phyloP scores from a whole-genome alignment of 2,329 filamentous ascomycete genomes.

The Orbilia blumenaviensis region DNA sequence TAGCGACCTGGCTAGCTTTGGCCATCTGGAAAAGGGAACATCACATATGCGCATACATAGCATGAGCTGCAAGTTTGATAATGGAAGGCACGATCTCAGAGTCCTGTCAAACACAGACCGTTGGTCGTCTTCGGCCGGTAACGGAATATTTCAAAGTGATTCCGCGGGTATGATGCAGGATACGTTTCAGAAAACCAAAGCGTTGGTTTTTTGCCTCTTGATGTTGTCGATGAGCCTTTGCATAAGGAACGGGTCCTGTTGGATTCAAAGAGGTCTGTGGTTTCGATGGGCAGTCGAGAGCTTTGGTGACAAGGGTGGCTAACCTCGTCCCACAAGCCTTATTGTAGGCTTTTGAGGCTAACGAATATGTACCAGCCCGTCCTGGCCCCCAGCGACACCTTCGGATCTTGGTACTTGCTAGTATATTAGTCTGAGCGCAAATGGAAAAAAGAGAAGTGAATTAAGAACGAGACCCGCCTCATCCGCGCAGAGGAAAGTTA shows the following conservation, averaged over 20 bases:
- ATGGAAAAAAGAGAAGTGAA: slow-evolving; percentile 9
- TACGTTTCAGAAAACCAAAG: slow-evolving; percentile 47
- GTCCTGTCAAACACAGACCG: background rate
- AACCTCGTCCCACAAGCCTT: slow-evolving; percentile 28
- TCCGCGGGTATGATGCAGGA: slow-evolving; percentile 52
- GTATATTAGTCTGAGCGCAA: slow-evolving; percentile 34
- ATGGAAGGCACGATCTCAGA: slow-evolving; percentile 1
- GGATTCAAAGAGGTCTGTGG: slow-evolving; percentile 41
- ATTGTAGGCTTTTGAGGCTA: slow-evolving; percentile 27
- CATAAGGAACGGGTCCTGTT: background rate
- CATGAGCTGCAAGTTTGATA: slow-evolving; percentile 18
- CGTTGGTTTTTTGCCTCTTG: slow-evolving; percentile 1
- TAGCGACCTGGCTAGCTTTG: slow-evolving; percentile 9
- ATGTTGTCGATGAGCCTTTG: slow-evolving; percentile 5
- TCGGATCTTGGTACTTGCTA: slow-evolving; percentile 50
- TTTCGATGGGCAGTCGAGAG: slow-evolving; percentile 44
- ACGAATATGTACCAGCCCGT: slow-evolving; percentile 18
- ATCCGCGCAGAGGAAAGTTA: slow-evolving; percentile 34
- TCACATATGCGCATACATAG: slow-evolving; percentile 29
- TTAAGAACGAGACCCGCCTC: slow-evolving; percentile 48
- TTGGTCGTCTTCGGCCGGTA: slow-evolving; percentile 22
- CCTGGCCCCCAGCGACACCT: slow-evolving; percentile 32
- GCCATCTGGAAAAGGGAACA: slow-evolving; percentile 26
- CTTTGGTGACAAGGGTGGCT: slow-evolving; percentile 37
- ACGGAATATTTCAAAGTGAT: slow-evolving; percentile 46